phyloP scores from a whole-genome alignment of 148 eudicot genomes.

The Rhododendron henanense region DNA sequence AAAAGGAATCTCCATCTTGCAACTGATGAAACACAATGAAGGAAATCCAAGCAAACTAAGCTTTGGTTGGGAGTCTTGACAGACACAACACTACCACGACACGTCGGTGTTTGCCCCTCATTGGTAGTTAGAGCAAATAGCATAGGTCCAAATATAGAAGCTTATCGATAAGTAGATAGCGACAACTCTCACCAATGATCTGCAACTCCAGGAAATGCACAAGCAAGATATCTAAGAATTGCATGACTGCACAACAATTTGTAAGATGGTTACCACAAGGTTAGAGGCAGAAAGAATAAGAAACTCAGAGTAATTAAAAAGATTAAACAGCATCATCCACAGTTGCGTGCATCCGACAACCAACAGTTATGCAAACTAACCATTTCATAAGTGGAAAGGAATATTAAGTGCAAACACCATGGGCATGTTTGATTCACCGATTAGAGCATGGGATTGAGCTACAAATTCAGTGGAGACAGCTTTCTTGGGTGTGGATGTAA shows the following conservation, averaged over 20 bases:
- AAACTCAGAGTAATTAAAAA: neutral
- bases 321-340: neutral
- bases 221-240: slow-evolving; percentile 72
- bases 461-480: neutral
- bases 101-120: neutral
- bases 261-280: slow-evolving; percentile 2
- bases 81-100: neutral
- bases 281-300: neutral
- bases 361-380: neutral
- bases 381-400: neutral
- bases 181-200: slow-evolving; percentile 75
- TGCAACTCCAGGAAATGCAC: slow-evolving; percentile 80
- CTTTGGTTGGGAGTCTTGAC: neutral
- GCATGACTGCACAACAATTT: slow-evolving; percentile 68
- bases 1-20: neutral
- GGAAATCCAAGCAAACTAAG: neutral
- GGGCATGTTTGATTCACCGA: neutral
- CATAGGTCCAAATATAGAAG: neutral
- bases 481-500: neutral
- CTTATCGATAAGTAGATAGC: neutral
- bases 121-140: neutral
- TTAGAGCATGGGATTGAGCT: neutral
- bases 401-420: neutral
- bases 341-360: neutral
- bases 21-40: neutral